Evolutionary conservation across 768 basidiomycete species (phyloP).

Genomic region (Calocera cornea): DNA sequence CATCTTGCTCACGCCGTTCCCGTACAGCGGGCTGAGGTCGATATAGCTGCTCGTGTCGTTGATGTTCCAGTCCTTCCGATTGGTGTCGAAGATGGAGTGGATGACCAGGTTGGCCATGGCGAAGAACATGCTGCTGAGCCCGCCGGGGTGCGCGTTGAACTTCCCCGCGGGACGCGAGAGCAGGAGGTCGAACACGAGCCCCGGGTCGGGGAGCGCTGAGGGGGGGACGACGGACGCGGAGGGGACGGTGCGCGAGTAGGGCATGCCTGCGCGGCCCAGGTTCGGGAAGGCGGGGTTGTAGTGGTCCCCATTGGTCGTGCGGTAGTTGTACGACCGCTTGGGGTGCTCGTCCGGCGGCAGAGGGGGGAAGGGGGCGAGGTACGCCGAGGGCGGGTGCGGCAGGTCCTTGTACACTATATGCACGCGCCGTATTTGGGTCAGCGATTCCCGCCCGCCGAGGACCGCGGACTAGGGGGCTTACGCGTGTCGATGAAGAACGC

Average conservation of each 20-base stretch:
- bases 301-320: slow-evolving; percentile 46
- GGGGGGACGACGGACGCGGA: slow-evolving; percentile 30
- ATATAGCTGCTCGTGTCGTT: slow-evolving; percentile 46
- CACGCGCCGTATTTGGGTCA: background rate
- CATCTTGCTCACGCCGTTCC: slow-evolving; percentile 43
- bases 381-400: slow-evolving; percentile 61
- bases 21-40: slow-evolving; percentile 46
- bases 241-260: slow-evolving; percentile 46
- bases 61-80: slow-evolving; percentile 30
- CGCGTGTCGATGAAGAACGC: slow-evolving; percentile 40
- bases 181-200: slow-evolving; percentile 30
- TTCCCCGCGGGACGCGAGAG: slow-evolving; percentile 23
- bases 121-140: slow-evolving; percentile 24
- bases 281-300: slow-evolving; percentile 43
- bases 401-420: slow-evolving; percentile 51
- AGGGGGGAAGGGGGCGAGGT: slow-evolving; percentile 30
- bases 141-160: slow-evolving; percentile 22
- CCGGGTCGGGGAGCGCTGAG: slow-evolving; percentile 36
- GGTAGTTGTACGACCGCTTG: slow-evolving; percentile 37
- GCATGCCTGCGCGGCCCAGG: slow-evolving; percentile 45
- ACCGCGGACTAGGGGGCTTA: slow-evolving; percentile 26
- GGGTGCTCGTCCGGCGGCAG: background rate
- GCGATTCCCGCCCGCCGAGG: background rate
- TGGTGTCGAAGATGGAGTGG: slow-evolving; percentile 40
- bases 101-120: slow-evolving; percentile 72